These are phyloP conservation scores for Leishmania braziliensis DNA, from an alignment of 208 protist genomes.

Conservation along the genomic window DNA sequence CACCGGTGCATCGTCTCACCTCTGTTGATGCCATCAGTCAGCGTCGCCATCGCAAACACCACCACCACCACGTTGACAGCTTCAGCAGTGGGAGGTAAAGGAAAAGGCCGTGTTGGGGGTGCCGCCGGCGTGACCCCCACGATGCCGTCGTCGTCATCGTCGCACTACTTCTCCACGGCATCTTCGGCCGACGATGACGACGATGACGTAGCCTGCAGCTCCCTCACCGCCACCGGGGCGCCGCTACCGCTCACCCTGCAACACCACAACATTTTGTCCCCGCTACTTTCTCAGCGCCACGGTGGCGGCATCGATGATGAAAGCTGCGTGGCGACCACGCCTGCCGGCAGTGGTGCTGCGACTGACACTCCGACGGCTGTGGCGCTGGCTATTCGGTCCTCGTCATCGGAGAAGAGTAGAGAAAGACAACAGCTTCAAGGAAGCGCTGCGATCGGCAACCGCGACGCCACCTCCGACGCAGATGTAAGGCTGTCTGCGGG, in stretches of 20 bases:
- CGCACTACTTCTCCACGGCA: conserved; percentile 1
- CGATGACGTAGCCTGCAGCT: background rate
- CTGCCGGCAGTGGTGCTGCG: background rate
- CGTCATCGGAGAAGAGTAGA: background rate
- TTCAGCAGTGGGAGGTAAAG: background rate
- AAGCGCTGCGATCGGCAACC: background rate
- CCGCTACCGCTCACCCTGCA: conserved; percentile 10
- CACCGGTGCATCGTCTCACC: background rate
- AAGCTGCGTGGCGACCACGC: background rate
- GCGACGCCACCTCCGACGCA: background rate
- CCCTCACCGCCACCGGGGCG: background rate
- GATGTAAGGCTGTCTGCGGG: background rate
- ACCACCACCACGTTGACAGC: background rate
- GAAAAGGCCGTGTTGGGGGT: background rate
- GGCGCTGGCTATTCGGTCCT: background rate
- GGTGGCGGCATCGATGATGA: background rate
- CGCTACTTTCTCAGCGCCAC: background rate
- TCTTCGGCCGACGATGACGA: conserved; percentile 5
- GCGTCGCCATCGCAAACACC: background rate
- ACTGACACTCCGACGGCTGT: background rate
- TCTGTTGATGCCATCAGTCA: background rate
- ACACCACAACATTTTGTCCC: conserved; percentile 1
- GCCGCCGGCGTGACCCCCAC: background rate
- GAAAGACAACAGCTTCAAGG: background rate
- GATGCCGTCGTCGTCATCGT: background rate